phyloP scores from a whole-genome alignment of 1,284 basidiomycete genomes.

The Phellopilus nigrolimitatus region DNA sequence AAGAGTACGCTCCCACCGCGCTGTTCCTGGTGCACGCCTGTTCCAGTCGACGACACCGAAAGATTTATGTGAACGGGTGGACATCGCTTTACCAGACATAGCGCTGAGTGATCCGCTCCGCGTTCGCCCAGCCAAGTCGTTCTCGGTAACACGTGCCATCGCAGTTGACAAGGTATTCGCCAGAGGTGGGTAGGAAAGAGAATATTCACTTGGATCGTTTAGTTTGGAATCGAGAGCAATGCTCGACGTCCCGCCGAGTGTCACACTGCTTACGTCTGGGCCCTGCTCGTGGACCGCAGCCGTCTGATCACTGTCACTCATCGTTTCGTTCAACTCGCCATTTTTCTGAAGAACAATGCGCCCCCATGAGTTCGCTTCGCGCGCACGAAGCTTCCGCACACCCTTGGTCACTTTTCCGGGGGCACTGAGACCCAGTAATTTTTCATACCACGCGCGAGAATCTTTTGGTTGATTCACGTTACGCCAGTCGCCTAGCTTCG shows the following conservation, averaged over 20 bases:
- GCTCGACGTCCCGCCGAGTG: conserved; percentile 29
- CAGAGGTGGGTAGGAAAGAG: conserved; percentile 51
- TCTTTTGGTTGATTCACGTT: conserved; percentile 88
- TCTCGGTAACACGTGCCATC: conserved; percentile 28
- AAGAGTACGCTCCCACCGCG: conserved; percentile 90
- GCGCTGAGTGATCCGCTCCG: conserved; percentile 19
- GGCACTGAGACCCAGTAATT: conserved; percentile 57
- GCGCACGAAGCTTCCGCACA: conserved; percentile 79
- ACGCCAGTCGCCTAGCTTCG: conserved; percentile 81
- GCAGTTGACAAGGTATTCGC: not conserved
- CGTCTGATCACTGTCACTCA: conserved; percentile 32
- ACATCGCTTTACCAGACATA: conserved; percentile 45
- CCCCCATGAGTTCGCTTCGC: conserved; percentile 59
- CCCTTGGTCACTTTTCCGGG: conserved; percentile 81
- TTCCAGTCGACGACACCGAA: conserved; percentile 79
- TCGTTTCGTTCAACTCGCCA: conserved; percentile 23
- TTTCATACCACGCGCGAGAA: conserved; percentile 71
- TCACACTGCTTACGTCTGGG: conserved; percentile 39
- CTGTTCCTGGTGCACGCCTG: conserved; percentile 62
- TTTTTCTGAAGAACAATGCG: conserved; percentile 59
- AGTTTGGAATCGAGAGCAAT: conserved; percentile 45
- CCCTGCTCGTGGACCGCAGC: conserved; percentile 25
- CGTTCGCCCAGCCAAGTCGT: conserved; percentile 1
- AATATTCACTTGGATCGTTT: conserved; percentile 63
- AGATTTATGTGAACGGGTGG: conserved; percentile 46